Conservation (phyloP, 352 stramenopile genomes). For the Globisporangium cylindrosporum region DNA sequence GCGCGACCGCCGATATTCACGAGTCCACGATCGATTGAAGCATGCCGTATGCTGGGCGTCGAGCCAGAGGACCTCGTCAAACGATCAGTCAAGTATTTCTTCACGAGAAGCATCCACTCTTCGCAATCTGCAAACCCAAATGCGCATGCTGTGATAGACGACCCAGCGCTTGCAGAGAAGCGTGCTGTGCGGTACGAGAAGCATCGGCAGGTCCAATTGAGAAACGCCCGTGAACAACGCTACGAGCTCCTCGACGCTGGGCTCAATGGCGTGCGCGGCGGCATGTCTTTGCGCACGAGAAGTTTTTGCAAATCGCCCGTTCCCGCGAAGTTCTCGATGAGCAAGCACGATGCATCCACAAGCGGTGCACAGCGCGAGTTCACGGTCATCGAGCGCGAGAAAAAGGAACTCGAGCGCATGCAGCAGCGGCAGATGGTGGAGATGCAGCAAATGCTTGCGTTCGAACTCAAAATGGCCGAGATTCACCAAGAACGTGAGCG, state of each 20-base stretch:
- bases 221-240: constrained; percentile 46
- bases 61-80: constrained; percentile 63
- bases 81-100: constrained; percentile 57
- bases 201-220: constrained; percentile 46
- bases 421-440: constrained; percentile 58
- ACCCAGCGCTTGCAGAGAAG: constrained; percentile 43
- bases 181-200: constrained; percentile 59
- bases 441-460: constrained; percentile 69
- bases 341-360: constrained; percentile 14
- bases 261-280: constrained; percentile 34
- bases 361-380: constrained; percentile 30
- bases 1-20: constrained; percentile 39
- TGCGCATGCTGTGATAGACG: constrained; percentile 18
- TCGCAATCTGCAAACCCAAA: background rate
- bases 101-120: constrained; percentile 18
- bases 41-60: constrained; percentile 70
- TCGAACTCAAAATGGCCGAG: constrained; percentile 64
- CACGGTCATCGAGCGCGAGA: constrained; percentile 63
- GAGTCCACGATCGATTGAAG: constrained; percentile 67
- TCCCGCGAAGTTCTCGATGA: constrained; percentile 29
- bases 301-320: constrained; percentile 56
- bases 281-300: constrained; percentile 51
- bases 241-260: constrained; percentile 60
- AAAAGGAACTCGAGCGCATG: constrained; percentile 68
- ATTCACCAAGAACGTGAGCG: constrained; percentile 48